Evolutionary conservation across 495 filamentous ascomycete species (phyloP).

Genomic region (Aspergillus sclerotioniger): DNA sequence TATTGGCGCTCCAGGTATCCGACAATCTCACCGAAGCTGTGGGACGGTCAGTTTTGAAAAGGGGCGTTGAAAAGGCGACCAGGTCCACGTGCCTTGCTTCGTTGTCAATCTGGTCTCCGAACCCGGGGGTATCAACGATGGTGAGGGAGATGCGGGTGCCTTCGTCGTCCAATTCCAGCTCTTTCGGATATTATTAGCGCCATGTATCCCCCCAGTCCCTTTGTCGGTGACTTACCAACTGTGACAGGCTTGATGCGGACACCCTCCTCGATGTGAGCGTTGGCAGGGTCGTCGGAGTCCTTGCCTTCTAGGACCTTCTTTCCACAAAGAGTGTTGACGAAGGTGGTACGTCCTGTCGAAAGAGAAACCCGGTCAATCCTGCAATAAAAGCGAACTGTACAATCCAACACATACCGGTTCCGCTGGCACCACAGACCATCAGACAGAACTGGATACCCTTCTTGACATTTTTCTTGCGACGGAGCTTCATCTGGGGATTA

Average conservation of each 20-base stretch:
- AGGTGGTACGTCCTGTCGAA: slow-evolving; percentile 83
- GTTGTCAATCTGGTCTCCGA: slow-evolving; percentile 99
- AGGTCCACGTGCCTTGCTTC: slow-evolving; percentile 77
- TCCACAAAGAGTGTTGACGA: slow-evolving; percentile 98
- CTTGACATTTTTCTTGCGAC: slow-evolving; percentile 99
- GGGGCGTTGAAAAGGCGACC: slow-evolving; percentile 3
- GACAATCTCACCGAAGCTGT: slow-evolving; percentile 92
- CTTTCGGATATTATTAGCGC: slow-evolving; percentile 40
- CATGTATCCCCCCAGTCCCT: neutral
- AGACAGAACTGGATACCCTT: slow-evolving; percentile 99
- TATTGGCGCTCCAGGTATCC: slow-evolving; percentile 98
- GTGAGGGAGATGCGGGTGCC: slow-evolving; percentile 97
- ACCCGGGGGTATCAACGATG: slow-evolving; percentile 97
- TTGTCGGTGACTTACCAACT: slow-evolving; percentile 66
- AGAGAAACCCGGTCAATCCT: slow-evolving; percentile 30
- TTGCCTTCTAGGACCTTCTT: slow-evolving; percentile 85
- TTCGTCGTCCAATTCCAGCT: slow-evolving; percentile 96
- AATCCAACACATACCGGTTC: slow-evolving; percentile 70
- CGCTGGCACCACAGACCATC: slow-evolving; percentile 99
- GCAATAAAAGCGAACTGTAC: slow-evolving; percentile 4
- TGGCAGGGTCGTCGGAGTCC: slow-evolving; percentile 83
- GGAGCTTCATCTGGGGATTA: slow-evolving; percentile 78
- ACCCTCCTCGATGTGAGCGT: slow-evolving; percentile 91
- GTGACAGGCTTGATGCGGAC: slow-evolving; percentile 98
- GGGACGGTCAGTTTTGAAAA: slow-evolving; percentile 27